Evolutionary conservation across 345 rosid species (phyloP).

Genomic region (Populus pruinosa): DNA sequence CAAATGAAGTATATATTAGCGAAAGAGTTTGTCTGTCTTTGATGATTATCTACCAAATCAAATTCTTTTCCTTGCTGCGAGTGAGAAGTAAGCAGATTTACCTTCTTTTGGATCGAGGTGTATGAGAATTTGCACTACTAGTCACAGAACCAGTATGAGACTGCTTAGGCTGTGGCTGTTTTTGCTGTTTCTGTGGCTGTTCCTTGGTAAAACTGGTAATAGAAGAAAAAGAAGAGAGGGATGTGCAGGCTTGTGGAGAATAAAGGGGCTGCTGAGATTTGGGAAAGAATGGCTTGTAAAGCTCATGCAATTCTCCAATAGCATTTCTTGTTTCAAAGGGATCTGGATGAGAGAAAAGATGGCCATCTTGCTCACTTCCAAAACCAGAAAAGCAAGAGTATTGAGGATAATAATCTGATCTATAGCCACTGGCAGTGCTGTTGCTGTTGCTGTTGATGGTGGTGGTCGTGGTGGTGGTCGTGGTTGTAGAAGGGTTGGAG

Average conservation of each 20-base stretch:
- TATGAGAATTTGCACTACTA: constrained; percentile 42
- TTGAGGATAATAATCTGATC: constrained; percentile 22
- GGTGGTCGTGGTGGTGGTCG: constrained; percentile 26
- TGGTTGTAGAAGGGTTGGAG: constrained; percentile 29
- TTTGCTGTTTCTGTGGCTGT: constrained; percentile 14
- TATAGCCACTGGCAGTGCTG: constrained; percentile 3
- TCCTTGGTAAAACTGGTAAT: constrained; percentile 26
- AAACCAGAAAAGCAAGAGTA: constrained; percentile 21
- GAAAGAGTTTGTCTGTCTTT: not conserved
- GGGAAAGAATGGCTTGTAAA: constrained; percentile 65
- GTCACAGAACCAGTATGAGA: constrained; percentile 23
- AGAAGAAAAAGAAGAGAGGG: constrained; percentile 42
- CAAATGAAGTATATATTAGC: constrained; percentile 4
- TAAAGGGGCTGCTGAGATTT: constrained; percentile 31
- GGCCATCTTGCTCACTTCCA: constrained; percentile 13
- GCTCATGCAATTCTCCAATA: constrained; percentile 63
- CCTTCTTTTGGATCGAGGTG: constrained; percentile 89
- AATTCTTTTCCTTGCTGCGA: not conserved
- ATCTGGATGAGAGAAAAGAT: constrained; percentile 24
- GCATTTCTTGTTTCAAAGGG: constrained; percentile 36
- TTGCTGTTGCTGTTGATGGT: constrained; percentile 23
- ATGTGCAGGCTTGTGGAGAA: constrained; percentile 18
- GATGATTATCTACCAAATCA: not conserved
- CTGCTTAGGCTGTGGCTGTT: constrained; percentile 33
- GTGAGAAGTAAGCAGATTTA: constrained; percentile 5